These are phyloP conservation scores for Dictyostelium purpureum DNA, from an alignment of 78 protist species.

Conservation along the genomic window DNA sequence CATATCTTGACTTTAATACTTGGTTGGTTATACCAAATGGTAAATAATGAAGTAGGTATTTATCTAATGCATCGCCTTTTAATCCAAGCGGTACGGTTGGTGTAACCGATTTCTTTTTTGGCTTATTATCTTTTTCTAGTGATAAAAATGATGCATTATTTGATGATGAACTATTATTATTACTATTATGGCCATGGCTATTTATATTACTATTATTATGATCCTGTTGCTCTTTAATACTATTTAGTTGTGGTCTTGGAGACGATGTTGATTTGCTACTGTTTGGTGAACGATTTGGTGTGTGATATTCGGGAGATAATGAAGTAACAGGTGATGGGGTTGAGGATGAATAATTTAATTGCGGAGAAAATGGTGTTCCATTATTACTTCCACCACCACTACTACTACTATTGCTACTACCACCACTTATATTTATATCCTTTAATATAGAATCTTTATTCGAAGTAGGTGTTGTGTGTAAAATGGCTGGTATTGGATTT, in stretches of 20 bases:
- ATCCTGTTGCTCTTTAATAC: not conserved
- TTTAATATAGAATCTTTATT: too few species aligned
- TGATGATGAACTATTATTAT: not conserved
- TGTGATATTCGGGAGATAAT: not conserved
- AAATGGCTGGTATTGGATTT: too few species aligned
- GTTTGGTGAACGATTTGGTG: not conserved
- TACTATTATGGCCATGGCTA: not conserved
- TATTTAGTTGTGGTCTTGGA: not conserved
- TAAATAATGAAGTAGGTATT: slow-evolving; percentile 1
- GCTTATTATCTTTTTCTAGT: not conserved
- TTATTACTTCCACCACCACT: not conserved
- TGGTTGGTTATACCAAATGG: not conserved
- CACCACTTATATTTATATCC: too few species aligned
- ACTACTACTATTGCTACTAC: not conserved
- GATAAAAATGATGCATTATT: not conserved
- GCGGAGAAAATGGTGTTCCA: not conserved
- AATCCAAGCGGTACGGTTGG: not conserved
- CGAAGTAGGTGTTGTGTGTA: too few species aligned
- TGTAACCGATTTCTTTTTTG: not conserved
- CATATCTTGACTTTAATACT: not conserved
- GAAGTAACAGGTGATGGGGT: not conserved
- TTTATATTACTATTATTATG: too few species aligned
- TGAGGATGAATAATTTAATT: not conserved
- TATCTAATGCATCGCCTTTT: slow-evolving; percentile 3
- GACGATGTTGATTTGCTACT: not conserved